phyloP scores from a whole-genome alignment of 108 stramenopile genomes.

The Tribonema minus region DNA sequence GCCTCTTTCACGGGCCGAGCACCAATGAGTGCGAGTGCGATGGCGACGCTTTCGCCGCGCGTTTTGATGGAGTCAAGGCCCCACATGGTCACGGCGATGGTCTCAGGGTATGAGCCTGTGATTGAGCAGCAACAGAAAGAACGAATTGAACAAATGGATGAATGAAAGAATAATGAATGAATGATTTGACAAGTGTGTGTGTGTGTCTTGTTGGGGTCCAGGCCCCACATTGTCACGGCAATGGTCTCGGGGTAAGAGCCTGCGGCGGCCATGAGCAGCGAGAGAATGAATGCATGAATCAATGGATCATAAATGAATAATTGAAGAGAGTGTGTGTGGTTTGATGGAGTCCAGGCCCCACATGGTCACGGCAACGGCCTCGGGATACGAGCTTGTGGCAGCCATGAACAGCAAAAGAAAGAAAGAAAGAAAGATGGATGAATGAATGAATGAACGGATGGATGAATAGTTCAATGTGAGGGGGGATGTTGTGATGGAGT shows the following conservation, averaged over 20 bases:
- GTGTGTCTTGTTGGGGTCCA: constrained; percentile 80
- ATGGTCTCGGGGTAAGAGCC: constrained; percentile 71
- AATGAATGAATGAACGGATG: too few relatives aligned
- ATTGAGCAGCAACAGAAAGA: too few relatives aligned
- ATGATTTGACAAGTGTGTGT: too few relatives aligned
- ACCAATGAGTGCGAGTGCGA: constrained; percentile 72
- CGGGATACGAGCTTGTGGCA: constrained; percentile 66
- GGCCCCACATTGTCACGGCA: constrained; percentile 75
- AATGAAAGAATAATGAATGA: too few relatives aligned
- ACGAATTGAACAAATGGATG: too few relatives aligned
- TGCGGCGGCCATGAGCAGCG: too few relatives aligned
- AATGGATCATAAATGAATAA: too few relatives aligned
- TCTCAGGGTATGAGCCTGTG: constrained; percentile 70
- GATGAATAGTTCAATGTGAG: too few relatives aligned
- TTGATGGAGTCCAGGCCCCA: constrained; percentile 82
- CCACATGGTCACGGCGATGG: constrained; percentile 72
- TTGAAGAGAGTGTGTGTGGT: too few relatives aligned
- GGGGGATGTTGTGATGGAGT: constrained; percentile 79
- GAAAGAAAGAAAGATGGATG: too few relatives aligned
- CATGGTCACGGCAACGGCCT: constrained; percentile 71
- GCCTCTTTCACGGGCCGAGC: constrained; percentile 72
- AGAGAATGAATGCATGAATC: too few relatives aligned
- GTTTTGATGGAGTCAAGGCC: constrained; percentile 75
- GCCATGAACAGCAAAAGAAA: too few relatives aligned
- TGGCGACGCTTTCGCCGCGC: constrained; percentile 72